Evolutionary conservation across 768 basidiomycete species (phyloP).

Genomic region (Tricholoma flavovirens): DNA sequence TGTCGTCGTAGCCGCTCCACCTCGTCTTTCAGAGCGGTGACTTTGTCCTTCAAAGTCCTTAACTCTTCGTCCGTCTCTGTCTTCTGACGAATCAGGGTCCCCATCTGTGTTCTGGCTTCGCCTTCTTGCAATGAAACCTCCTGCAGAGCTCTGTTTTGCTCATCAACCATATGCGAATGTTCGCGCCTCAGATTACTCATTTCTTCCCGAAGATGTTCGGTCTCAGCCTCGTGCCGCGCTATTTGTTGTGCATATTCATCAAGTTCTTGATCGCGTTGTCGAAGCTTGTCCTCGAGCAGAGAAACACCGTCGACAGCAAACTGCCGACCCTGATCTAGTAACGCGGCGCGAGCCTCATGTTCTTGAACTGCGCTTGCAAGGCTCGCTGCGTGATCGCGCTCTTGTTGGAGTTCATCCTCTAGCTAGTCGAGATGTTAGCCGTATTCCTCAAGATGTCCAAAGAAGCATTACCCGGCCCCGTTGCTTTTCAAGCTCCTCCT

Average conservation of each 20-base stretch:
- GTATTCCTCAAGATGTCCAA: background rate
- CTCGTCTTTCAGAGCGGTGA: conserved; percentile 48
- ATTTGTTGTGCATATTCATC: conserved; percentile 41
- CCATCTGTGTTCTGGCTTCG: conserved; percentile 41
- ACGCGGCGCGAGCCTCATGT: conserved; percentile 44
- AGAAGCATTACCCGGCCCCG: conserved; percentile 40
- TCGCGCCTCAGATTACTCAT: conserved; percentile 51
- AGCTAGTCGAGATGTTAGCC: conserved; percentile 29
- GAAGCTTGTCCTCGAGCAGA: conserved; percentile 55
- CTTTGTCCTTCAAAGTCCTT: conserved; percentile 42
- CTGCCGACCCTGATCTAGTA: conserved; percentile 51
- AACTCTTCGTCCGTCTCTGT: conserved; percentile 51
- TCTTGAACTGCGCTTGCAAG: conserved; percentile 46
- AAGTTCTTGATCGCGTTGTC: conserved; percentile 52
- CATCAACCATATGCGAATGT: conserved; percentile 42
- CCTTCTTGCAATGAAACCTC: conserved; percentile 43
- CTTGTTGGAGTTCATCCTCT: conserved; percentile 46
- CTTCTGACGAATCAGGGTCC: conserved; percentile 45
- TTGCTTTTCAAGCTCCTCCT: conserved; percentile 52
- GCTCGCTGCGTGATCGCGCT: conserved; percentile 45
- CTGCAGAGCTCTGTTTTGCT: conserved; percentile 40
- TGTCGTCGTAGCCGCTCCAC: conserved; percentile 54
- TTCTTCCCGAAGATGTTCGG: conserved; percentile 50
- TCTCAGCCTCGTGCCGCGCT: conserved; percentile 43
- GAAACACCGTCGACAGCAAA: conserved; percentile 46